Conservation (phyloP, 805 yeast species). For the Scheffersomyces coipomensis region DNA sequence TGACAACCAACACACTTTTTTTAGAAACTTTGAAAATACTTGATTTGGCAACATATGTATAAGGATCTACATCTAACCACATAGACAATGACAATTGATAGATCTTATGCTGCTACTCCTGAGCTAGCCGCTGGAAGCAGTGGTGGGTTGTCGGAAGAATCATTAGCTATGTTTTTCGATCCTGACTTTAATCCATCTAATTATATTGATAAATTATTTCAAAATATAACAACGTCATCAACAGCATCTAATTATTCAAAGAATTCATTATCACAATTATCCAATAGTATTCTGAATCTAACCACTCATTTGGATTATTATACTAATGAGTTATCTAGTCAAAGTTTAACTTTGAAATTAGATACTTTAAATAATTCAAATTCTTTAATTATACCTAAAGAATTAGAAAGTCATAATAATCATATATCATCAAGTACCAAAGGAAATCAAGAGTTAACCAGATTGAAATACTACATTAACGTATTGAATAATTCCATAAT, state of each 20-base stretch:
- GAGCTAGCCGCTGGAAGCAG: too few relatives aligned
- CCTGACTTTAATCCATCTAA: constrained; percentile 62
- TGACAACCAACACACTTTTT: too few relatives aligned
- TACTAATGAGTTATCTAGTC: constrained; percentile 53
- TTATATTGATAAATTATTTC: constrained; percentile 61
- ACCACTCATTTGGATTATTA: constrained; percentile 61
- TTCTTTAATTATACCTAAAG: constrained; percentile 3
- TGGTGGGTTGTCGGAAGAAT: constrained; percentile 25
- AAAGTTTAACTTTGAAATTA: constrained; percentile 46
- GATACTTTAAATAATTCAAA: constrained; percentile 44
- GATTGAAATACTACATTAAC: constrained; percentile 66
- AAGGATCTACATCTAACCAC: too few relatives aligned
- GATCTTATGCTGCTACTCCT: not conserved
- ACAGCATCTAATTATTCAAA: constrained; percentile 5
- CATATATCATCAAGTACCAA: constrained; percentile 42
- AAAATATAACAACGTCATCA: constrained; percentile 25
- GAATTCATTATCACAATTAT: constrained; percentile 35
- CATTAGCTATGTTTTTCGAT: constrained; percentile 67
- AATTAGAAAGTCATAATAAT: constrained; percentile 10
- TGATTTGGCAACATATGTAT: too few relatives aligned
- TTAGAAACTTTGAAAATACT: too few relatives aligned
- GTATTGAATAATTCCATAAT: constrained; percentile 57
- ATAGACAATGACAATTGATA: not conserved
- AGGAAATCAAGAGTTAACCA: constrained; percentile 38
- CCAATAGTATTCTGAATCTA: constrained; percentile 48